Conservation (phyloP, 129 eudicot species). For the Kitagawia praeruptora region DNA sequence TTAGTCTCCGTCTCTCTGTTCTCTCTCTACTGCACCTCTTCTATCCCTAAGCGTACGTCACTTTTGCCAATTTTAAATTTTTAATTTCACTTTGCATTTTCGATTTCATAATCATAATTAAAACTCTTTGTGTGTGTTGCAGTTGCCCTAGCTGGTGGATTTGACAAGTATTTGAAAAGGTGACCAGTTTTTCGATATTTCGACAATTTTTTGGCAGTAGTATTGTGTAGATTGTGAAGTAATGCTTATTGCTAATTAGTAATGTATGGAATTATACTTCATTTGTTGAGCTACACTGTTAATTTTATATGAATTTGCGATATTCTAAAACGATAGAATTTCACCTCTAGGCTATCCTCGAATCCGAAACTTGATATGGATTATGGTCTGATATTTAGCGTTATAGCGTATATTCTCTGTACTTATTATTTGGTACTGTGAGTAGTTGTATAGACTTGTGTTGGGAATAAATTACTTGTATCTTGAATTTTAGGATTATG, state of each 20-base stretch:
- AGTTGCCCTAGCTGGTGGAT: conserved; percentile 57
- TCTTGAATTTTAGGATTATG: neutral
- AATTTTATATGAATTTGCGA: neutral
- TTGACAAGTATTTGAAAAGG: conserved; percentile 75
- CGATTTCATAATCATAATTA: neutral
- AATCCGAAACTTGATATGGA: neutral
- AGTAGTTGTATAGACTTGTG: neutral
- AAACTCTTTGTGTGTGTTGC: conserved; percentile 20
- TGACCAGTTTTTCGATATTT: neutral
- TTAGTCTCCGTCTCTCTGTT: conserved; percentile 49
- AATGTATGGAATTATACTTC: neutral
- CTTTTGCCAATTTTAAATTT: neutral
- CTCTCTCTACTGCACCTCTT: conserved; percentile 30
- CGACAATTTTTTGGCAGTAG: neutral
- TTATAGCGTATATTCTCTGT: no score
- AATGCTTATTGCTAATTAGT: neutral
- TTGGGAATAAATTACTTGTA: neutral
- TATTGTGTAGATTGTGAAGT: neutral
- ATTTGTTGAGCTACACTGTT: neutral
- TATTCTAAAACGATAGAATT: neutral
- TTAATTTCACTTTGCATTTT: neutral
- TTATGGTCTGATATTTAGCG: neutral
- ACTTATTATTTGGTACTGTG: no score
- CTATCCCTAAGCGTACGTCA: conserved; percentile 36
- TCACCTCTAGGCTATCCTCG: neutral